Evolutionary conservation across 805 yeast genomes (phyloP), one percentile per base, ranked within the genome.

Genomic region (Suhomyces xylopsoci): DNA sequence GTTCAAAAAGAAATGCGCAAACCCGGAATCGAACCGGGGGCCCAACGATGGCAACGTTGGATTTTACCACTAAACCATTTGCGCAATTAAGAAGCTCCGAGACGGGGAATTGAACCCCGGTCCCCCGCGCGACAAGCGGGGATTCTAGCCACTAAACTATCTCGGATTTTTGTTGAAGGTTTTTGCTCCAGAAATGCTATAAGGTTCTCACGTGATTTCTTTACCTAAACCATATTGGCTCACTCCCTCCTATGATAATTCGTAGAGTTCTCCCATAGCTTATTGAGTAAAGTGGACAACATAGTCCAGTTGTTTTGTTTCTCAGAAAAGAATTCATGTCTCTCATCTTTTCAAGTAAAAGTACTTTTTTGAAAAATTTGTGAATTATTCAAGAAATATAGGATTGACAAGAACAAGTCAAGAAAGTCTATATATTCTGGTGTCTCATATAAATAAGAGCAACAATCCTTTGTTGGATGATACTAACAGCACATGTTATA

Each of bases 91-190:
- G 20, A 36, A 38, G 36, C 50, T 47, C 50, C 50, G 50, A 43
- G 50, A 47, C 50, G 50, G 50, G 50, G 50, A 47, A 47, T 47
- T 47, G 50, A 47, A 47, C 50, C 50, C 50, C 50, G 50, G 50
- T 47, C 50, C 38, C 38, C 50, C 50, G 25, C 50, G 50, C 50
- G 50, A 47, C 50, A 47, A 47, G 50, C 50, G 50, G 50, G 38
- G 38, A 47, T 47, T 47, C 50, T 47, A 47, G 50, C 50, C 50
- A 47, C 50, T 47, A 47, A 47, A 47, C 50, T 47, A 47, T 47
- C 50, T 22, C 50, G 50, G 50, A 47, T 1, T 28, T 28, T 10
- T 28, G 14, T 10, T 28, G 32, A 28, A 28, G 7, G 2, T 0
- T 10, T 12, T 12, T 28, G 32, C n/a, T 12, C 12, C 5, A 5